A percentile compares a stretch with the other conserved stretches of the same genome.
Evolutionary conservation across 2,329 filamentous ascomycete species (phyloP).

Genomic region (Fusarium devonianum): DNA sequence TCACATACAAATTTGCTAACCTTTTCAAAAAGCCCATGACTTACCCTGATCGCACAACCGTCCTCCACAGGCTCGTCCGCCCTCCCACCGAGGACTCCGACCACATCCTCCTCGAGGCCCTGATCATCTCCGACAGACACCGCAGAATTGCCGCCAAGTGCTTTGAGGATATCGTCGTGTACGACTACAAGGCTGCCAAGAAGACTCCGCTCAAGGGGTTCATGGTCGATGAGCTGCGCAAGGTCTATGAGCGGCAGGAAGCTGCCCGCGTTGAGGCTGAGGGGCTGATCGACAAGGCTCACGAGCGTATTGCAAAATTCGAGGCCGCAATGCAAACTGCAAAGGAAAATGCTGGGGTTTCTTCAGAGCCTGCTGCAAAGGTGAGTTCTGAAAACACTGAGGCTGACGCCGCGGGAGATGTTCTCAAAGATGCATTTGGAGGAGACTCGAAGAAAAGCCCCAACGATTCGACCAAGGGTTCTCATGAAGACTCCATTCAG

Average conservation of each 20-base stretch:
- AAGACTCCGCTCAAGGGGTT: conserved; percentile 52
- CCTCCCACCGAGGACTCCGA: conserved; percentile 53
- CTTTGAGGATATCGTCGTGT: conserved; percentile 59
- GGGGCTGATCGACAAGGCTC: neutral
- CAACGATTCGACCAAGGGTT: too few species aligned
- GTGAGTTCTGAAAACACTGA: too few species aligned
- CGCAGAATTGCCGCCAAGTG: conserved; percentile 76
- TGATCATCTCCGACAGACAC: conserved; percentile 78
- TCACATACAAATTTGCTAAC: neutral
- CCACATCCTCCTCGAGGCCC: conserved; percentile 65
- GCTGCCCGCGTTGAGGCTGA: neutral
- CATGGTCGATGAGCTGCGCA: conserved; percentile 49
- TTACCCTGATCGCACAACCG: conserved; percentile 82
- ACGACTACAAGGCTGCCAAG: conserved; percentile 44
- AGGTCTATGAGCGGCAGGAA: conserved; percentile 48
- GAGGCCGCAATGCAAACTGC: conserved; percentile 14
- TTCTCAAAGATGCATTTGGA: too few species aligned
- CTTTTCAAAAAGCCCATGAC: conserved; percentile 73
- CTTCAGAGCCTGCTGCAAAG: too few species aligned
- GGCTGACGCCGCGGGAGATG: too few species aligned
- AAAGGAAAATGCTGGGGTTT: conserved; percentile 32
- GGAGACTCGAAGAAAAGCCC: too few species aligned
- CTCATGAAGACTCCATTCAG: too few species aligned
- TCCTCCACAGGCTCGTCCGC: conserved; percentile 77
- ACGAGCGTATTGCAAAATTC: neutral